Percentiles rank a stretch among this genome's conserved stretches.
Conservation (phyloP, 202 grass and related monocot species). For the Carex sylvatica region DNA sequence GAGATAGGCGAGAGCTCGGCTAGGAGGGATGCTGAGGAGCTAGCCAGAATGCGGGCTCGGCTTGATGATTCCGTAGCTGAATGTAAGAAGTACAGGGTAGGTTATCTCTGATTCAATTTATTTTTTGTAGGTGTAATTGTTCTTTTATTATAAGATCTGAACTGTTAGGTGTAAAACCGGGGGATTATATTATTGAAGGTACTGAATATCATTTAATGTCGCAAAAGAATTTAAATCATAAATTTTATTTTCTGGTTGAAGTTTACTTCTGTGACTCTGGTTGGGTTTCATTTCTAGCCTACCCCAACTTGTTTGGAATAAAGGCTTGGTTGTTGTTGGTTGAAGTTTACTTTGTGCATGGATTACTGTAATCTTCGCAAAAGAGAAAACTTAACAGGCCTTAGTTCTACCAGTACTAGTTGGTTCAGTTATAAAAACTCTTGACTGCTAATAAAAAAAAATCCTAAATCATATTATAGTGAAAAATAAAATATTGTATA, state of each 20-base stretch:
- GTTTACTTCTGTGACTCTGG: background rate
- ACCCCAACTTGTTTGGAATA: no score
- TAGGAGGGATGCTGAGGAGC: constrained; percentile 20
- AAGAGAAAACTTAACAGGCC: background rate
- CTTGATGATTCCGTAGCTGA: constrained; percentile 44
- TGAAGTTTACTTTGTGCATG: background rate
- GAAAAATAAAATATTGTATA: constrained; percentile 7
- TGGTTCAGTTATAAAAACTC: constrained; percentile 1
- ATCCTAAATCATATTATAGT: background rate
- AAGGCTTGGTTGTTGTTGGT: no score
- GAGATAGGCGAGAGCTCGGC: constrained; percentile 51
- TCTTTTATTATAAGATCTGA: background rate
- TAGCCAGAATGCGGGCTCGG: constrained; percentile 17
- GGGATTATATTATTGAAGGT: background rate
- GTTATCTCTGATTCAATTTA: background rate
- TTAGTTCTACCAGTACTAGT: background rate
- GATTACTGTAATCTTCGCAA: background rate
- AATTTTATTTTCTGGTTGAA: background rate
- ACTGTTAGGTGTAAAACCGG: background rate
- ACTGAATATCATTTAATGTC: background rate
- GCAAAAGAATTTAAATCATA: background rate
- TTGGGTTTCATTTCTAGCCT: no score
- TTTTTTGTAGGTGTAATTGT: constrained; percentile 1
- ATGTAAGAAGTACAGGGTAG: constrained; percentile 82
- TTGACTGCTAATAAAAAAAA: background rate